Conservation (phyloP, 2,329 filamentous ascomycete species). For the Aspergillus chevalieri region DNA sequence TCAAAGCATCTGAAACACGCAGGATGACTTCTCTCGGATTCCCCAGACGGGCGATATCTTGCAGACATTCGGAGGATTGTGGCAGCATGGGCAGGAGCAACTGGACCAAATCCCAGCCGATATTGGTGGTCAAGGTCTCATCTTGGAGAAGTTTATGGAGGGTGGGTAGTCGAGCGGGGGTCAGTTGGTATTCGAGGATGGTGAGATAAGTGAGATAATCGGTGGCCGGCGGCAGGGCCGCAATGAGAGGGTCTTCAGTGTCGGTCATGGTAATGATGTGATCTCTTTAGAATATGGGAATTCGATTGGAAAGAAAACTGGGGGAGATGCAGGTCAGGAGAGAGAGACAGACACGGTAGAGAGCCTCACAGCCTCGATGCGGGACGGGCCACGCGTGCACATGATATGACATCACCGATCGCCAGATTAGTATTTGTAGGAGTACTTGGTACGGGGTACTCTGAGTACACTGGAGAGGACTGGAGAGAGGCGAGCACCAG, state of each 20-base stretch:
- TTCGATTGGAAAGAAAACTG: slow-evolving; percentile 1
- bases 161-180: slow-evolving; percentile 50
- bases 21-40: slow-evolving; percentile 61
- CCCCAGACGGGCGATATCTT: slow-evolving; percentile 56
- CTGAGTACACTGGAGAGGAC: no score
- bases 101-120: slow-evolving; percentile 62
- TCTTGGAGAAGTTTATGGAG: slow-evolving; percentile 57
- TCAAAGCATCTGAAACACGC: slow-evolving; percentile 56
- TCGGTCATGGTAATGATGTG: slow-evolving; percentile 20
- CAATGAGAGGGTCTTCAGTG: slow-evolving; percentile 46
- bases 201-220: slow-evolving; percentile 64
- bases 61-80: slow-evolving; percentile 52
- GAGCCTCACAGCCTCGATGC: not conserved
- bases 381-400: not conserved
- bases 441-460: not conserved
- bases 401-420: not conserved
- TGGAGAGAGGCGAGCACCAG: no score
- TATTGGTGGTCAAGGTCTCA: slow-evolving; percentile 55
- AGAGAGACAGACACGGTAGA: not conserved
- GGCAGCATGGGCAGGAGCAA: slow-evolving; percentile 56
- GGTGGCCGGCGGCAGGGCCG: slow-evolving; percentile 55
- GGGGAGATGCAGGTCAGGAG: not conserved
- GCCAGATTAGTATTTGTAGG: not conserved
- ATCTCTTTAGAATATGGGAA: no score
- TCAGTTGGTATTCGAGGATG: slow-evolving; percentile 59